These are phyloP conservation scores for thale cress (Arabidopsis thaliana) DNA, from an alignment of 345 rosid species.

Conservation along the genomic window TAIR10.1 NC_003071.7:15891001-15891500, in stretches of 20 bases:
- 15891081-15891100: constrained; percentile 74
- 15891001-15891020: constrained; percentile 30
- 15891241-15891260: constrained; percentile 78
- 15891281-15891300: constrained; percentile 86
- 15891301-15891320: constrained; percentile 66
- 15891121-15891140: constrained; percentile 79
- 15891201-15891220: constrained; percentile 81
- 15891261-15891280: constrained; percentile 84
- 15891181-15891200: constrained; percentile 65
- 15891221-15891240: constrained; percentile 85
- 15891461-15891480: constrained; percentile 88
- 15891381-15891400: constrained; percentile 51
- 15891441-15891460: constrained; percentile 66
- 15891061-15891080: constrained; percentile 76
- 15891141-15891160: constrained; percentile 72
- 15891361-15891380: constrained; percentile 89
- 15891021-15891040: constrained; percentile 27
- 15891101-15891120: constrained; percentile 54
- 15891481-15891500: constrained; percentile 76
- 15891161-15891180: constrained; percentile 73
- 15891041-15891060: constrained; percentile 54
- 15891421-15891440: constrained; percentile 90
- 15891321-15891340: constrained; percentile 94
- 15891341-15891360: constrained; percentile 62
- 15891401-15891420: constrained; percentile 57